Percentiles rank a stretch among this genome's conserved stretches.
phyloP scores from a whole-genome alignment of 768 basidiomycete species.

The Serendipita sp. region DNA sequence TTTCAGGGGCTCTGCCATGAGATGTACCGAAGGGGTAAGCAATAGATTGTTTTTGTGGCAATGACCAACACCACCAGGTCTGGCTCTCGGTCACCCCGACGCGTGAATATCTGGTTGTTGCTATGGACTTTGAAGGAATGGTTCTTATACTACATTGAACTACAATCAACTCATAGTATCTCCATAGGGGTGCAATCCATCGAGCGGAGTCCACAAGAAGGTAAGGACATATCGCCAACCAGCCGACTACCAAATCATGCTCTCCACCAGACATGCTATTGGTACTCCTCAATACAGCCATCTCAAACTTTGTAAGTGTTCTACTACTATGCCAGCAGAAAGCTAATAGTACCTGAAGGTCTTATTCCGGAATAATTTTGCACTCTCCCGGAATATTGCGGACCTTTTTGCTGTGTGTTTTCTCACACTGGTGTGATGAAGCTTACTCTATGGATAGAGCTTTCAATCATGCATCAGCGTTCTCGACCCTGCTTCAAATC shows the following conservation, averaged over 20 bases:
- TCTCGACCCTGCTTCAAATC: constrained; percentile 41
- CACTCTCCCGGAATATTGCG: constrained; percentile 41
- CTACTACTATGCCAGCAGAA: not conserved
- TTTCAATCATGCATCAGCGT: constrained; percentile 20
- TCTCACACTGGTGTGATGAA: constrained; percentile 26
- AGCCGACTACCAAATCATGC: not conserved
- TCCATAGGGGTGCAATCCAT: constrained; percentile 34
- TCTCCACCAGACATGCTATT: constrained; percentile 30
- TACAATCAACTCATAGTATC: no score
- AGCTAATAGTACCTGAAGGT: constrained; percentile 24
- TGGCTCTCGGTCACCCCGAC: constrained; percentile 56
- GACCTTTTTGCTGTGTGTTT: constrained; percentile 33
- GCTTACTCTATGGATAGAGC: constrained; percentile 3
- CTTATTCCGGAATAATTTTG: constrained; percentile 49
- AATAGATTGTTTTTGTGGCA: not conserved
- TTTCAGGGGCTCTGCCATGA: constrained; percentile 11
- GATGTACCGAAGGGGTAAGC: constrained; percentile 12
- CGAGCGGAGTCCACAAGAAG: constrained; percentile 42
- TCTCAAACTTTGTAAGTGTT: constrained; percentile 38
- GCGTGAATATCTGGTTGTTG: constrained; percentile 33
- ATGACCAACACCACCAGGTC: constrained; percentile 28
- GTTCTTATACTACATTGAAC: no score
- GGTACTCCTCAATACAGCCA: constrained; percentile 46
- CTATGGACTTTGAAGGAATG: constrained; percentile 42
- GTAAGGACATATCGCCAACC: not conserved